These are phyloP conservation scores for Fraxinus quadrangulata DNA, from an alignment of 257 asterid species.

Conservation along the genomic window DNA sequence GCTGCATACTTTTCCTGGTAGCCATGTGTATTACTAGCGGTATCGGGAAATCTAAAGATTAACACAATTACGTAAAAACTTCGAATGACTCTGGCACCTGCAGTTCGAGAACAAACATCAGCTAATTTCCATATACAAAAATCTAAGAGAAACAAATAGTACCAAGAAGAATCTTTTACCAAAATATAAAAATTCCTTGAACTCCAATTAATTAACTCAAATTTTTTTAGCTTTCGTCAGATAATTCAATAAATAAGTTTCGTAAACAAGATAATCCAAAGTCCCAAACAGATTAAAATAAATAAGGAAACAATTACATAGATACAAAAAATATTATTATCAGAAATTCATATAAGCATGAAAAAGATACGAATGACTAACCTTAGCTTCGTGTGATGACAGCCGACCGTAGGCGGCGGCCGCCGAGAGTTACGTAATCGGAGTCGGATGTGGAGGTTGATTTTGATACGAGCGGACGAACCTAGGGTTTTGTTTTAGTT, in stretches of 20 bases:
- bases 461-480: neutral
- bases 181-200: neutral
- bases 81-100: conserved; percentile 1
- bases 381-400: neutral
- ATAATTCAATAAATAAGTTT: neutral
- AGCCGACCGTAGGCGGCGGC: neutral
- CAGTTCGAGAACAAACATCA: neutral
- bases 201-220: neutral
- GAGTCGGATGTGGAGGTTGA: neutral
- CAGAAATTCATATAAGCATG: neutral
- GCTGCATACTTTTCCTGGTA: conserved; percentile 43
- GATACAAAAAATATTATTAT: neutral
- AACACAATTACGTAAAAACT: neutral
- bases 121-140: neutral
- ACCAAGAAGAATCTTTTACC: neutral
- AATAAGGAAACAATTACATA: neutral
- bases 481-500: conserved; percentile 1
- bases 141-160: neutral
- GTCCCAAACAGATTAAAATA: neutral
- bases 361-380: neutral
- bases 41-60: neutral
- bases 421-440: neutral
- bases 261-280: neutral
- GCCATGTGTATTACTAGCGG: conserved; percentile 26
- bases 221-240: neutral